Base-by-base conservation (phyloP, 2,329 filamentous ascomycete species). In the Trichoderma sp. region DNA sequence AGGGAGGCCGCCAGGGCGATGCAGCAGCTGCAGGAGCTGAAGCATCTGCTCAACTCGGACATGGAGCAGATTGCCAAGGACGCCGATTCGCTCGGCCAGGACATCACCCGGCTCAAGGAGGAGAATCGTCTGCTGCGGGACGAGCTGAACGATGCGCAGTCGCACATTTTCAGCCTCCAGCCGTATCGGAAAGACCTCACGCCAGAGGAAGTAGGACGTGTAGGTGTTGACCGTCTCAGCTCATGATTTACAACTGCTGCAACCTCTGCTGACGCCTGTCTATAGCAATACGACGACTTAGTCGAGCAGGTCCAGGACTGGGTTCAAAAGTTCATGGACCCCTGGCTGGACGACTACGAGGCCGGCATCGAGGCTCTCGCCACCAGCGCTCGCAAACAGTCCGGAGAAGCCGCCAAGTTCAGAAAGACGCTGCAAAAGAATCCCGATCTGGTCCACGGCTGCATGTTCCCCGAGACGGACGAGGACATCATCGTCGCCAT, bases 101-200 rank as follows among this genome's bases (percentile, higher is more conserved):
- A 69, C 17, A 54, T 72, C n/a, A 61, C 69, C 45, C 67, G 67
- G 30, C 65, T 76, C 7, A 66, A 67, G 24, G 64, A 68, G 2
- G 73, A 78, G 67, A 77, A 75, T 44, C 63, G 59, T 5, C 60
- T 64, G 0, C 63, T 78, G 7, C 71, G 71, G 59, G 72, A 74
- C 26, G 73, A 74, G 39, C 70, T 78, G 7, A 72, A 72, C 34
- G 76, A 78, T 43, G 73, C 74, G 1, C 73, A 77, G 51, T 76
- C 75, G 7, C 78, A 79, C 61, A 79, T 79, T 55, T 78, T 80
- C 63, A 77, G 74, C 15, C 73, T 80, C 4, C 77, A 79, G 61
- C 77, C 78, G 7, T 80, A 79, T 63, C 73, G 73, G 17, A 75
- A 75, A 48, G 76, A 78, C 19, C 65, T 79, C 9, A 80, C 76